Percentiles rank a stretch among this genome's conserved stretches.
Evolutionary conservation across 2,329 filamentous ascomycete species (phyloP).

Genomic region (Cladosporium austrohemisphaericum): DNA sequence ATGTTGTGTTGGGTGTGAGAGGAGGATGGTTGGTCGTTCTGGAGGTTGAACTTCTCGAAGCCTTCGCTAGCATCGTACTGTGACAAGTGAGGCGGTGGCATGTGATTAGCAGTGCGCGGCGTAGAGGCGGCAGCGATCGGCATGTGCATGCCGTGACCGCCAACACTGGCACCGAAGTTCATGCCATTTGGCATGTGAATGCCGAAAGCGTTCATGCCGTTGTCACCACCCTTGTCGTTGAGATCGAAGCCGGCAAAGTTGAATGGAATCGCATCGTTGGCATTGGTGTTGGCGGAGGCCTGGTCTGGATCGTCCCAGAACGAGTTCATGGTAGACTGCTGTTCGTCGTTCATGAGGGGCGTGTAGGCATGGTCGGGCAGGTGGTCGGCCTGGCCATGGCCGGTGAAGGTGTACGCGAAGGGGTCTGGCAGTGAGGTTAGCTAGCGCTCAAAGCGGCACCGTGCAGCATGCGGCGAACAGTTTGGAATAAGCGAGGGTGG

Average conservation of each 20-base stretch:
- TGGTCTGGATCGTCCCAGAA: conserved; percentile 8
- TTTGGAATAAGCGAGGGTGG: too few relatives aligned
- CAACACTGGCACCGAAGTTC: neutral
- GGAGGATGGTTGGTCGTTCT: neutral
- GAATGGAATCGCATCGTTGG: conserved; percentile 1
- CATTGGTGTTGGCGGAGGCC: neutral
- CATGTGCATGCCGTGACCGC: conserved; percentile 1
- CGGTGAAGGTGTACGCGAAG: conserved; percentile 9
- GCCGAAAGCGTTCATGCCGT: neutral
- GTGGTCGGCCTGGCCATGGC: neutral
- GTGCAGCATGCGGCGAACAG: neutral
- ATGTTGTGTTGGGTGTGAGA: neutral
- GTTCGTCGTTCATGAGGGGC: conserved; percentile 10
- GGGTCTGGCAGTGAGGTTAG: neutral
- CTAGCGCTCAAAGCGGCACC: neutral
- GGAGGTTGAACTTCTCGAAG: conserved; percentile 1
- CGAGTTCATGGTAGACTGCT: conserved; percentile 4
- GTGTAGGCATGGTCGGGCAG: neutral
- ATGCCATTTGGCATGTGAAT: conserved; percentile 7
- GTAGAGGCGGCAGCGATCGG: neutral
- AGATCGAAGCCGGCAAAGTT: conserved; percentile 1
- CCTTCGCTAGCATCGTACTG: conserved; percentile 9
- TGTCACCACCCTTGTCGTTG: conserved; percentile 3
- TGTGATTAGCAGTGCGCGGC: conserved; percentile 9
- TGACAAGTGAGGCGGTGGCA: conserved; percentile 8